These are phyloP conservation scores for Aspergillus intermedius DNA, from an alignment of 2,329 filamentous ascomycete species.

Conservation along the genomic window DNA sequence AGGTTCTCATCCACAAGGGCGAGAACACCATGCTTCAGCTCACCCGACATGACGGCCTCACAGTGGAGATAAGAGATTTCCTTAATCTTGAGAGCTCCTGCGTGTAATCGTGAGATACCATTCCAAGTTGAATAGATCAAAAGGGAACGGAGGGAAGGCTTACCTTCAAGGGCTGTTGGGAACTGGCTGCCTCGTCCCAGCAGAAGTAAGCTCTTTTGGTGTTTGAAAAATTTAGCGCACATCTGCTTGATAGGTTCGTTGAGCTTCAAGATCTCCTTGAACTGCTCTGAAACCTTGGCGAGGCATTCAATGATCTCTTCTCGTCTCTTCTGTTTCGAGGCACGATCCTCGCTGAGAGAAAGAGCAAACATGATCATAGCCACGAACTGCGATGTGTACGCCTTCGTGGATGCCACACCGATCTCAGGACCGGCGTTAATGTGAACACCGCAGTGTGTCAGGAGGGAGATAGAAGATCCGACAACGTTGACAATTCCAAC, in stretches of 20 bases:
- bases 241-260: conserved; percentile 92
- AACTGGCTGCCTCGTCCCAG: conserved; percentile 94
- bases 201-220: conserved; percentile 92
- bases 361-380: conserved; percentile 99
- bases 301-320: conserved; percentile 96
- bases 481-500: conserved; percentile 99
- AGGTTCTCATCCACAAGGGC: conserved; percentile 97
- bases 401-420: conserved; percentile 97
- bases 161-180: conserved; percentile 84
- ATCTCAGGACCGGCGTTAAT: conserved; percentile 99
- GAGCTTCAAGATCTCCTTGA: conserved; percentile 83
- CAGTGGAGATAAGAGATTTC: conserved; percentile 99
- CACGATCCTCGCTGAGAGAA: conserved; percentile 90
- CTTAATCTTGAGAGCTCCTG: conserved; percentile 94
- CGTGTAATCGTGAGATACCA: background rate
- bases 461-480: conserved; percentile 94
- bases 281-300: conserved; percentile 78
- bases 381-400: conserved; percentile 98
- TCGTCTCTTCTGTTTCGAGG: conserved; percentile 84
- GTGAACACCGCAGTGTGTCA: conserved; percentile 99
- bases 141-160: conserved; percentile 9
- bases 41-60: conserved; percentile 99
- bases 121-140: background rate
- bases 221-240: conserved; percentile 85
- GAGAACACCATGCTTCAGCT: conserved; percentile 97